Evolutionary conservation across 352 stramenopile genomes (phyloP).

Genomic region (Globisporangium alternatum): DNA sequence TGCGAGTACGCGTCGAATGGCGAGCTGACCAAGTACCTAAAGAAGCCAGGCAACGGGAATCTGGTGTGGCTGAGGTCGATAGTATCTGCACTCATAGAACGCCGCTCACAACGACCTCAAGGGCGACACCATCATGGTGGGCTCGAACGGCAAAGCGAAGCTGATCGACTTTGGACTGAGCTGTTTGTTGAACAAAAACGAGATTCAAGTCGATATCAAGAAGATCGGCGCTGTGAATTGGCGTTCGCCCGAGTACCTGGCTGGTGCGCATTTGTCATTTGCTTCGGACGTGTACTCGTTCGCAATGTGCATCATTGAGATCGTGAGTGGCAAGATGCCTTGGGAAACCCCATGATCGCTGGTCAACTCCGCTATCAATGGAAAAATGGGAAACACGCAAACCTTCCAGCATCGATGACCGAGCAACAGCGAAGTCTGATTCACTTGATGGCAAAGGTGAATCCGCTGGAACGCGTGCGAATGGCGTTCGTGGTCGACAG

Average conservation of each 20-base stretch:
- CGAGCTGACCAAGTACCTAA: slow-evolving; percentile 26
- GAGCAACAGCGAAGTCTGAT: neutral
- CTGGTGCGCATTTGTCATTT: neutral
- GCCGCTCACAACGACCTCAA: slow-evolving; percentile 24
- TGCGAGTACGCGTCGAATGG: slow-evolving; percentile 29
- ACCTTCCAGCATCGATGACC: neutral
- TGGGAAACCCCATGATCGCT: neutral
- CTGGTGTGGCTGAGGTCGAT: slow-evolving; percentile 17
- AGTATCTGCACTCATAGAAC: slow-evolving; percentile 21
- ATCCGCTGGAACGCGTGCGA: neutral
- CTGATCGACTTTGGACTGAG: slow-evolving; percentile 22
- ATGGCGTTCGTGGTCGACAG: neutral
- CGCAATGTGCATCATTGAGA: too few species aligned
- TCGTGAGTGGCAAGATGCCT: neutral
- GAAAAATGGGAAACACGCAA: neutral
- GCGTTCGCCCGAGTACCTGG: slow-evolving; percentile 1
- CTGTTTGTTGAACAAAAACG: slow-evolving; percentile 1
- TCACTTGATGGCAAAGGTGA: neutral
- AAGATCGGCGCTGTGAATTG: slow-evolving; percentile 1
- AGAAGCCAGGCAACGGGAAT: slow-evolving; percentile 3
- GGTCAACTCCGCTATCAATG: neutral
- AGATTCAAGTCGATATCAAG: slow-evolving; percentile 4
- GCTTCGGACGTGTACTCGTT: slow-evolving; percentile 7
- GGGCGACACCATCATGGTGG: slow-evolving; percentile 25
- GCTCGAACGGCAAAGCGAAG: slow-evolving; percentile 1